Base-by-base conservation (phyloP, 2,329 filamentous ascomycete species). In the Diaporthe nobilis region DNA sequence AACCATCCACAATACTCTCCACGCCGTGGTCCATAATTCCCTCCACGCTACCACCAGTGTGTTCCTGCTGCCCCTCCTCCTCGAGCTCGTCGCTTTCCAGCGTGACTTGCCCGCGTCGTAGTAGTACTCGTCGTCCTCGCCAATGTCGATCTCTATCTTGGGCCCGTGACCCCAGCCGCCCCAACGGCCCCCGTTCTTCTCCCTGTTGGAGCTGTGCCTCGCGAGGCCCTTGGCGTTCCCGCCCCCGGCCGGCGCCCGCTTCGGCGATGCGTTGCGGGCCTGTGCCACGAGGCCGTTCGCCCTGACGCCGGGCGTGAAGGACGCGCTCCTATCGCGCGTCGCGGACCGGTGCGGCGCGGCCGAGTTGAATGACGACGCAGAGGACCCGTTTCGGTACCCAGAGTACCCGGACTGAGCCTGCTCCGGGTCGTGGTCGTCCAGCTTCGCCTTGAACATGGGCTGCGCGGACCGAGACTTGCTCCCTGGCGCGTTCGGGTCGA, bases 1-100 rank as follows among this genome's bases (percentile, higher is more conserved):
- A 28, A 90, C 91, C 82, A 94, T 89, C 87, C 90, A 91, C 8
- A 87, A 87, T 4, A 95, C 92, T 65, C 90, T 87, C 85, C 90
- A 91, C 25, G 92, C 80, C 60, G 90, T 92, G 12, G 86, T 88
- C 84, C 87, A 88, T 51, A 95, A 84, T 82, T 96, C 93, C 37
- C 87, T 85, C 44, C 86, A 82, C 8, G 94, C 88, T 6, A 90
- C 81, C 1, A 82, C 82, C 3, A 89, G 82, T 31, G 83, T 85
- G 81, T 81, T 82, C 79, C 80, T 79, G 79, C 81, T 72, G 17
- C 68, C 63, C 57, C 49, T 77, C 51, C 49, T 76, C 47, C 77
- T 77, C 22, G 68, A 72, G 6, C 39, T 73, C n/a, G 77, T 78
- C 37, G 80, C 80, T 77, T 81, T 82, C 82, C 82, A 83, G 72